These are phyloP conservation scores for Colletotrichum sp. DNA, from an alignment of 2,329 filamentous ascomycete species.

Conservation along the genomic window DNA sequence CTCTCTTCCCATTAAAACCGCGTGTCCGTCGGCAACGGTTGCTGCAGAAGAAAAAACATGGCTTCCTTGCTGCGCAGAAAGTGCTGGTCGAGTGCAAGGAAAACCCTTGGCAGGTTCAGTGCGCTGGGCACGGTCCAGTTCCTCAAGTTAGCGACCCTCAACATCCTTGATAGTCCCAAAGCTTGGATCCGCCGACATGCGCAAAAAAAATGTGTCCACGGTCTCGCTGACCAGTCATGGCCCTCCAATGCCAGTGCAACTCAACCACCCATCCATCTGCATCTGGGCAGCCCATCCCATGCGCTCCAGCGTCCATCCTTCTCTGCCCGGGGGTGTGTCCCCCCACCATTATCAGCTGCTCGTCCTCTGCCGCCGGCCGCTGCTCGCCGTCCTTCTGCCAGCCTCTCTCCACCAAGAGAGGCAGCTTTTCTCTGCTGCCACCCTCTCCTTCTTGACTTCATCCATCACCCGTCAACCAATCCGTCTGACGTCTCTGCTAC, in stretches of 20 bases:
- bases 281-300: background rate
- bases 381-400: background rate
- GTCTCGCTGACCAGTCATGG: conserved; percentile 3
- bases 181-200: background rate
- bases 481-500: background rate
- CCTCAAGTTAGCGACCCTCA: background rate
- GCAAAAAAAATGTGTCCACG: background rate
- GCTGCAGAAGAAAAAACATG: background rate
- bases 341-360: conserved; percentile 19
- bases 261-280: background rate
- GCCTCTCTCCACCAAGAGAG: conserved; percentile 20
- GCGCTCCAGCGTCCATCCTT: background rate
- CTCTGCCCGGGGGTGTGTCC: background rate
- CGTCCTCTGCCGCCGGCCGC: background rate
- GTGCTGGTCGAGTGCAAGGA: background rate
- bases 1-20: background rate
- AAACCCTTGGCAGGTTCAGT: background rate
- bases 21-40: background rate
- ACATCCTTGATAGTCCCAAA: background rate
- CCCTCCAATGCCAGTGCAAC: conserved; percentile 1
- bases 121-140: background rate
- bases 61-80: background rate
- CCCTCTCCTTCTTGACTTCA: background rate
- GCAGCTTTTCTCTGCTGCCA: conserved; percentile 14
- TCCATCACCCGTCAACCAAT: background rate